Conservation (phyloP, 257 asterid species). For the Petrea volubilis region DNA sequence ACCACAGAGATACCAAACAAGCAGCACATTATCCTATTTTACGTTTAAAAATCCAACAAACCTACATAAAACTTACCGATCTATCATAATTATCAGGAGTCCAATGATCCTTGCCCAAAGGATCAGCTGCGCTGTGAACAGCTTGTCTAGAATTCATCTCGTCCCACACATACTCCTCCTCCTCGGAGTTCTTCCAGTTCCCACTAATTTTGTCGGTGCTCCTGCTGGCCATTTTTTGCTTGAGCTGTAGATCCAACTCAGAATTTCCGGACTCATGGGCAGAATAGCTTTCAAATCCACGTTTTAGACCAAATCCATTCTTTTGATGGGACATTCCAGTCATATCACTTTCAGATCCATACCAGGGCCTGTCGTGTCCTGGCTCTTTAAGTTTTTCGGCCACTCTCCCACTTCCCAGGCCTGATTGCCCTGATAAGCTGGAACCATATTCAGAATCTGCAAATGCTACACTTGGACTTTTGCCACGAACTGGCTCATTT, state of each 20-base stretch:
- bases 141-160: slow-evolving; percentile 56
- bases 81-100: slow-evolving; percentile 53
- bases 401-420: slow-evolving; percentile 43
- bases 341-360: slow-evolving; percentile 43
- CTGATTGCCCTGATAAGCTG: slow-evolving; percentile 40
- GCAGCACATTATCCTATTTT: not conserved
- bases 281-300: slow-evolving; percentile 46
- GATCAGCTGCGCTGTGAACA: slow-evolving; percentile 33
- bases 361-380: slow-evolving; percentile 60
- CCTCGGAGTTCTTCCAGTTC: slow-evolving; percentile 88
- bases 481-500: slow-evolving; percentile 46
- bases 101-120: slow-evolving; percentile 58
- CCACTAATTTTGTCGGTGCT: slow-evolving; percentile 42
- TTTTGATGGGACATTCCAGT: slow-evolving; percentile 45
- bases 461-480: slow-evolving; percentile 37
- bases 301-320: slow-evolving; percentile 60
- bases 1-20: slow-evolving; percentile 10
- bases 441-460: slow-evolving; percentile 58
- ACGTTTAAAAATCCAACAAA: slow-evolving; percentile 10
- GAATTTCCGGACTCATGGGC: slow-evolving; percentile 34
- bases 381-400: slow-evolving; percentile 50
- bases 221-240: slow-evolving; percentile 34
- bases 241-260: slow-evolving; percentile 41
- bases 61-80: slow-evolving; percentile 47
- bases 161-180: slow-evolving; percentile 84